phyloP scores from a whole-genome alignment of 1,284 basidiomycete species.

The Pseudozyma thailandica region DNA sequence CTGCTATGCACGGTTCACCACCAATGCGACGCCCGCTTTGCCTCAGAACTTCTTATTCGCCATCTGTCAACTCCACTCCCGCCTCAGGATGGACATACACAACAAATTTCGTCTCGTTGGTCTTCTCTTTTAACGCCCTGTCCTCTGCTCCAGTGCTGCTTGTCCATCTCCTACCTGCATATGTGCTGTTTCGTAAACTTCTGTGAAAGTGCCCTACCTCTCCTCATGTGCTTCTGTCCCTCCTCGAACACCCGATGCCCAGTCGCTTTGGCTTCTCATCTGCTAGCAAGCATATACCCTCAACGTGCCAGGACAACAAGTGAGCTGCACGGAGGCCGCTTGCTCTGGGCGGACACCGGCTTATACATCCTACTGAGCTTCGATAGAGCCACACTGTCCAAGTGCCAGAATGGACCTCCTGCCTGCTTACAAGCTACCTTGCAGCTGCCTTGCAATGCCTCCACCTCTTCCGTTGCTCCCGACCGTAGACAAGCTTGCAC shows the following conservation, averaged over 20 bases:
- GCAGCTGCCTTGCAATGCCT: conserved; percentile 8
- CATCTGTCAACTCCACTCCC: conserved; percentile 28
- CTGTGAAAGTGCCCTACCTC: conserved; percentile 6
- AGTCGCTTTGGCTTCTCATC: conserved; percentile 1
- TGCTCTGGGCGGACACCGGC: conserved; percentile 22
- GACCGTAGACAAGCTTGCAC: not conserved
- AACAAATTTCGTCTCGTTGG: not conserved
- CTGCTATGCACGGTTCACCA: conserved; percentile 24
- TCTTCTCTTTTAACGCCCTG: not conserved
- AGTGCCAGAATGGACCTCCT: conserved; percentile 6
- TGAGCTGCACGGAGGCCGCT: conserved; percentile 12
- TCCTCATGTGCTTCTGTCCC: conserved; percentile 1
- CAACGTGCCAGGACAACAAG: conserved; percentile 17
- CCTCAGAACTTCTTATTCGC: conserved; percentile 28
- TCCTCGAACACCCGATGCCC: not conserved
- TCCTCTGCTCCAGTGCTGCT: conserved; percentile 23
- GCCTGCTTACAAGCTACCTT: conserved; percentile 1
- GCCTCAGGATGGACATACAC: conserved; percentile 8
- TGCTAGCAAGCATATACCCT: not conserved
- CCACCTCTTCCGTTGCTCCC: conserved; percentile 21
- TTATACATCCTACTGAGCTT: conserved; percentile 30
- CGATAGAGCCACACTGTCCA: conserved; percentile 10
- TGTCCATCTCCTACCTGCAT: not conserved
- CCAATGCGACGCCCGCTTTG: conserved; percentile 4
- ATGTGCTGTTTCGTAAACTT: not conserved